Evolutionary conservation across 169 alveolate species (phyloP).

Genomic region (Plasmodium inui): DNA sequence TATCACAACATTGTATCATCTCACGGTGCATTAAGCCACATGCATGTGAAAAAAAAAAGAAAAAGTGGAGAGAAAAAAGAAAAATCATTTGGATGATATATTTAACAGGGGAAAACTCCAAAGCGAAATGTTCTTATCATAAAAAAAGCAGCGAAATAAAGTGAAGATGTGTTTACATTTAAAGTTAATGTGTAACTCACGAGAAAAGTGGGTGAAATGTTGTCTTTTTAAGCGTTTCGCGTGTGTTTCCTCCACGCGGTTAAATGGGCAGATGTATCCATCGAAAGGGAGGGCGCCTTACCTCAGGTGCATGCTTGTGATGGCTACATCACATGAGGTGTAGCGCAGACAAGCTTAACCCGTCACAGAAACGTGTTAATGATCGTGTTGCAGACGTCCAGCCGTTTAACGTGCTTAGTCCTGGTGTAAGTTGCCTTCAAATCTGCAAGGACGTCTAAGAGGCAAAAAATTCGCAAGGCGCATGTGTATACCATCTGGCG

Average conservation of each 20-base stretch:
- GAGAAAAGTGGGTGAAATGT: not conserved
- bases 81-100: not conserved
- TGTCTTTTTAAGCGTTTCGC: not conserved
- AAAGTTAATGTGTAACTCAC: not conserved
- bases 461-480: conserved; percentile 2
- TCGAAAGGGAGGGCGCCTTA: not conserved
- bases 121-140: not conserved
- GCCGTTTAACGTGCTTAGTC: conserved; percentile 51
- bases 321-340: not conserved
- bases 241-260: not conserved
- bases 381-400: conserved; percentile 42
- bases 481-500: not conserved
- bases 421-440: conserved; percentile 28
- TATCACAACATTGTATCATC: not conserved
- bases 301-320: not conserved
- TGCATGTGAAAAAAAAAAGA: not conserved
- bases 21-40: not conserved
- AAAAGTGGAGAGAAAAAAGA: not conserved
- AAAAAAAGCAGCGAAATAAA: not conserved
- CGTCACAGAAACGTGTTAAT: conserved; percentile 22
- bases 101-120: not conserved
- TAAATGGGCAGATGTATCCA: not conserved
- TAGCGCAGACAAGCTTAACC: not conserved
- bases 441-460: conserved; percentile 15
- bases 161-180: not conserved